phyloP scores from a whole-genome alignment of 495 filamentous ascomycete species.

The Aspergillus mulundensis region DNA sequence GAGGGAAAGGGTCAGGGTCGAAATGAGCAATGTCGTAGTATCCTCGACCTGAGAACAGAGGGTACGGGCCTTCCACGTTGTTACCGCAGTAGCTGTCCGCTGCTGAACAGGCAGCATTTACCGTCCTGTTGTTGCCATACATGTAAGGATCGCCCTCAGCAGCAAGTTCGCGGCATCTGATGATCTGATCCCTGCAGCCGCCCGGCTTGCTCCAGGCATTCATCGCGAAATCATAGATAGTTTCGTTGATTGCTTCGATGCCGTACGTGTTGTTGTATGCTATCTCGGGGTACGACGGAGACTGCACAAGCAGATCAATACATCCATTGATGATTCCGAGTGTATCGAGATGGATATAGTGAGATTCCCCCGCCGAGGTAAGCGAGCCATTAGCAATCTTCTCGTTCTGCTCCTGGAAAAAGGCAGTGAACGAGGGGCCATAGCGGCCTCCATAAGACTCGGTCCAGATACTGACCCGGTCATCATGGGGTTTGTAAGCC shows the following conservation, averaged over 20 bases:
- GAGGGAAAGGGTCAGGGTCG: slow-evolving; percentile 58
- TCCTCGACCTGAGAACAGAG: slow-evolving; percentile 37
- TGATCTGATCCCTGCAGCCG: slow-evolving; percentile 59
- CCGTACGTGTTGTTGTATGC: slow-evolving; percentile 75
- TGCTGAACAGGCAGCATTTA: slow-evolving; percentile 35
- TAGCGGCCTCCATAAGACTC: slow-evolving; percentile 67
- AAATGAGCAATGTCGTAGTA: slow-evolving; percentile 60
- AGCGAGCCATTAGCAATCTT: slow-evolving; percentile 41
- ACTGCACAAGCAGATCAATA: slow-evolving; percentile 68
- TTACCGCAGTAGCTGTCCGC: slow-evolving; percentile 38
- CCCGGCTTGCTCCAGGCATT: slow-evolving; percentile 47
- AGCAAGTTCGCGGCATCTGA: slow-evolving; percentile 40
- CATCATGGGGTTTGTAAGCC: slow-evolving; percentile 51
- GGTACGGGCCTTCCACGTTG: slow-evolving; percentile 35
- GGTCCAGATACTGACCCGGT: slow-evolving; percentile 51
- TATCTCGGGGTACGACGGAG: slow-evolving; percentile 61
- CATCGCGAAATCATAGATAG: slow-evolving; percentile 43
- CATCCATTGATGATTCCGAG: slow-evolving; percentile 66
- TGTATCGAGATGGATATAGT: slow-evolving; percentile 47
- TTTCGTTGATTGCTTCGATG: slow-evolving; percentile 58
- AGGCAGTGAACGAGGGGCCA: slow-evolving; percentile 60
- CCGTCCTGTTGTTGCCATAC: slow-evolving; percentile 41
- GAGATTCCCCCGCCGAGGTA: slow-evolving; percentile 22
- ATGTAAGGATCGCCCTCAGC: slow-evolving; percentile 40
- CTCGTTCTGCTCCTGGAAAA: slow-evolving; percentile 63